A percentile compares a stretch with the other conserved stretches of the same genome.
Evolutionary conservation across 2,329 filamentous ascomycete species (phyloP).

Genomic region (Clonostachys chloroleuca): DNA sequence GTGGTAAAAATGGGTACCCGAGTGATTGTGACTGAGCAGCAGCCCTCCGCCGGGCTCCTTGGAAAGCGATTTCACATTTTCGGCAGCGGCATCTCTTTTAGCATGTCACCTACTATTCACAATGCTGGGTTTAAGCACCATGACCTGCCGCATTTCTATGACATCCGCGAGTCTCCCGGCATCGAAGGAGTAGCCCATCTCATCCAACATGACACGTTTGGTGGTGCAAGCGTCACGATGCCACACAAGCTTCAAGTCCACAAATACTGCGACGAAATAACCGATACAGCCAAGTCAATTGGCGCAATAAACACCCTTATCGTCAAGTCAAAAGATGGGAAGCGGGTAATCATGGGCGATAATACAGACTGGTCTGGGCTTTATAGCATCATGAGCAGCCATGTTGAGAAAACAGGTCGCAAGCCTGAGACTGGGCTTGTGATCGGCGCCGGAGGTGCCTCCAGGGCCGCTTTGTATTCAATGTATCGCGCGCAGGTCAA

Average conservation of each 20-base stretch:
- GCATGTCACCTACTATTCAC: conserved; percentile 2
- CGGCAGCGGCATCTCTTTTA: conserved; percentile 3
- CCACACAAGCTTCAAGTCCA: conserved; percentile 1
- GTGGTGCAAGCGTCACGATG: conserved; percentile 2
- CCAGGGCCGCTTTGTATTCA: background rate
- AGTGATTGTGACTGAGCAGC: background rate
- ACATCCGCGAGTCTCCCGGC: conserved; percentile 1
- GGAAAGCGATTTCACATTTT: conserved; percentile 1
- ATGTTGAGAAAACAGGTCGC: background rate
- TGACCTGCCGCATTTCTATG: background rate
- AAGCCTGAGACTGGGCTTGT: background rate
- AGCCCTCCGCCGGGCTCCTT: background rate
- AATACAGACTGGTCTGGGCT: conserved; percentile 1
- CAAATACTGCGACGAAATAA: conserved; percentile 1
- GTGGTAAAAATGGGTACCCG: too few species aligned
- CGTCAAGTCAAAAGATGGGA: background rate
- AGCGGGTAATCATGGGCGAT: background rate
- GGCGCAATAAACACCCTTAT: conserved; percentile 1
- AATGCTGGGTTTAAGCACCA: conserved; percentile 2
- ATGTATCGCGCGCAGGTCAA: background rate
- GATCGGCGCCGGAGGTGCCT: conserved; percentile 1
- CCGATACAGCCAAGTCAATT: background rate
- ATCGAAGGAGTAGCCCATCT: conserved; percentile 1
- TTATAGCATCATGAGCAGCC: background rate
- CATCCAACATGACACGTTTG: background rate